Conservation (phyloP, 257 asterid species). For the Solanum phureja region DNA sequence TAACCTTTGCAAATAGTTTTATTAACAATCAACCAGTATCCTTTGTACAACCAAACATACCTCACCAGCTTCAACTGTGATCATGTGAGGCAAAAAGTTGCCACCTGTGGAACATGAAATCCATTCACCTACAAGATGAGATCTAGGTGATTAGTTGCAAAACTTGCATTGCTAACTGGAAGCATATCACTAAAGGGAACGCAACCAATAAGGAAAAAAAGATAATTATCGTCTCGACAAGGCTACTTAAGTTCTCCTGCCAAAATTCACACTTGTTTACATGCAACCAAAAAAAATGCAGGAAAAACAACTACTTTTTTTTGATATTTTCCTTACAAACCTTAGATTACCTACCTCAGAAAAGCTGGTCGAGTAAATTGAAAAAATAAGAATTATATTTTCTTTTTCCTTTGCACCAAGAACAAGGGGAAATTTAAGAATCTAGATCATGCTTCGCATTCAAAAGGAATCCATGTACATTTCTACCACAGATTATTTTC, state of each 20-base stretch:
- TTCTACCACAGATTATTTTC: background rate
- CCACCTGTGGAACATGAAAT: slow-evolving; percentile 55
- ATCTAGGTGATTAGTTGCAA: background rate
- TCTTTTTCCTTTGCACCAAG: background rate
- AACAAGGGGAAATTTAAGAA: background rate
- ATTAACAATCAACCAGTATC: background rate
- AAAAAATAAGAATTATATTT: background rate
- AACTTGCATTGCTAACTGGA: background rate
- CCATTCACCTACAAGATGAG: slow-evolving; percentile 44
- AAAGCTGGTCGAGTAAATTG: background rate
- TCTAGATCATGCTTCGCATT: background rate
- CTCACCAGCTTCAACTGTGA: slow-evolving; percentile 63
- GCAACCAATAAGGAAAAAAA: background rate
- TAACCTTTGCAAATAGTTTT: background rate
- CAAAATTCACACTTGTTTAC: background rate
- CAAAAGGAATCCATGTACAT: background rate
- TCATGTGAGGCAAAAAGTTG: slow-evolving; percentile 54
- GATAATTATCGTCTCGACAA: background rate
- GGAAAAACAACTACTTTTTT: background rate
- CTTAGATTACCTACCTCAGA: background rate
- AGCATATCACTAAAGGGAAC: background rate
- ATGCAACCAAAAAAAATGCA: background rate
- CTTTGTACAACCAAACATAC: slow-evolving; percentile 18
- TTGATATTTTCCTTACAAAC: background rate
- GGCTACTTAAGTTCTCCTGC: background rate